A percentile compares a stretch with the other conserved stretches of the same genome.
phyloP scores from a whole-genome alignment of 345 rosid genomes.

The Melaleuca alternifolia region DNA sequence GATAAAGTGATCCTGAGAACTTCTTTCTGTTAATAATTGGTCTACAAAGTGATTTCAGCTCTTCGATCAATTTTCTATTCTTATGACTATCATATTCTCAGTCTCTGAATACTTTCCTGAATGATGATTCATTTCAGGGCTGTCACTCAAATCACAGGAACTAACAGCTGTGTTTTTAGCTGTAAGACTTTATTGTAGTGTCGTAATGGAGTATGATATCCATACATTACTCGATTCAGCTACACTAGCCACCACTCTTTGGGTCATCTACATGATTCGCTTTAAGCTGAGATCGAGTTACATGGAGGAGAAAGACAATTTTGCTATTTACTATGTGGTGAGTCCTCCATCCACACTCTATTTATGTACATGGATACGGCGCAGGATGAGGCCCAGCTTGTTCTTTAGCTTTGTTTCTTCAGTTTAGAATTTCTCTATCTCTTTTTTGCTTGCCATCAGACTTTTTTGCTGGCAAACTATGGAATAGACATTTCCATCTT shows the following conservation, averaged over 20 bases:
- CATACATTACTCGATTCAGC: slow-evolving; percentile 91
- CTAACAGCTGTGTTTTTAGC: slow-evolving; percentile 86
- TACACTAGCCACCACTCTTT: slow-evolving; percentile 82
- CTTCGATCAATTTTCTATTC: neutral
- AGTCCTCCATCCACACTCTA: slow-evolving; percentile 6
- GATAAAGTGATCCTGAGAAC: neutral
- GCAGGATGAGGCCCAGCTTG: neutral
- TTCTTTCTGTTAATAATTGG: neutral
- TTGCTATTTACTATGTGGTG: slow-evolving; percentile 82
- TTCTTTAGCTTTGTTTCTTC: neutral
- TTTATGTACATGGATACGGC: neutral
- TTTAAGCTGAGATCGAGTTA: slow-evolving; percentile 81
- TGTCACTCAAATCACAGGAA: slow-evolving; percentile 91
- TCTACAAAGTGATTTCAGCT: neutral
- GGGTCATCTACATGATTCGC: slow-evolving; percentile 98
- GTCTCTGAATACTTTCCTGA: neutral
- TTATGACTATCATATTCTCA: neutral
- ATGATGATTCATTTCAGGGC: slow-evolving; percentile 34
- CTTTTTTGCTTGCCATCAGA: neutral
- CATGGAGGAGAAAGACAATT: slow-evolving; percentile 94
- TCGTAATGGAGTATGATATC: slow-evolving; percentile 99
- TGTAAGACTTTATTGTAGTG: slow-evolving; percentile 85
- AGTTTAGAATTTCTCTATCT: neutral
- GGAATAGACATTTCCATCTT: neutral
- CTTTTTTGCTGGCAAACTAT: neutral